phyloP scores from a whole-genome alignment of 2,329 filamentous ascomycete species.

The Apiospora arundinis region DNA sequence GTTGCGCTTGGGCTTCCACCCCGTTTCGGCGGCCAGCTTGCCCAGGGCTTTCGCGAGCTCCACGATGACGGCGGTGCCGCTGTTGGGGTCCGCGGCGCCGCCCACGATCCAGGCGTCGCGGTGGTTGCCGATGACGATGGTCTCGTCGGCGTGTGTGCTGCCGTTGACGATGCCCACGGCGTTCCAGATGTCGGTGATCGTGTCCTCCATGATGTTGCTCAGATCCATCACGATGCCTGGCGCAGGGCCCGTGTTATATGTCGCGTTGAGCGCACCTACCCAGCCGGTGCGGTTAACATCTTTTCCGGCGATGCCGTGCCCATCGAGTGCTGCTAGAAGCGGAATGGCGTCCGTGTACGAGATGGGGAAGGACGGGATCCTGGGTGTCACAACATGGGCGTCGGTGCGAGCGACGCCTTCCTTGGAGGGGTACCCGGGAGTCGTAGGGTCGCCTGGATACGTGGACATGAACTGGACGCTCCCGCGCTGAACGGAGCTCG shows the following conservation, averaged over 20 bases:
- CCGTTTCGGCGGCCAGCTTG: conserved; percentile 50
- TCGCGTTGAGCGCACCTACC: conserved; percentile 58
- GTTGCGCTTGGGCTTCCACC: conserved; percentile 81
- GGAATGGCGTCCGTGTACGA: conserved; percentile 80
- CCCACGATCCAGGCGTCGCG: conserved; percentile 84
- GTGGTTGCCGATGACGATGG: conserved; percentile 81
- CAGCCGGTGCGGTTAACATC: conserved; percentile 67
- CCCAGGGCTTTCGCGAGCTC: conserved; percentile 78
- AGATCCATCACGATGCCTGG: conserved; percentile 68
- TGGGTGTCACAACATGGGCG: conserved; percentile 67
- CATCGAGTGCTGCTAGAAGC: conserved; percentile 78
- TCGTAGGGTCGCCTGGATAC: conserved; percentile 73
- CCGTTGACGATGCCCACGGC: conserved; percentile 84
- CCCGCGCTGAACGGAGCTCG: conserved; percentile 79
- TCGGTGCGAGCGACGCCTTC: conserved; percentile 72
- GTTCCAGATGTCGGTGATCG: conserved; percentile 75
- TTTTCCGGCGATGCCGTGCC: conserved; percentile 71
- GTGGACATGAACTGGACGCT: conserved; percentile 74
- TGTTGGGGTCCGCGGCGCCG: conserved; percentile 86
- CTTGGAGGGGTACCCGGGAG: conserved; percentile 81
- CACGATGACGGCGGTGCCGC: conserved; percentile 77
- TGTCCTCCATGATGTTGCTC: conserved; percentile 73
- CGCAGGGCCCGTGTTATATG: conserved; percentile 51
- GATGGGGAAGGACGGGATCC: conserved; percentile 82
- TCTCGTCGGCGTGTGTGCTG: conserved; percentile 71